Base-by-base conservation (phyloP, 2,329 filamentous ascomycete species). In the Sclerotinia sclerotiorum region DNA sequence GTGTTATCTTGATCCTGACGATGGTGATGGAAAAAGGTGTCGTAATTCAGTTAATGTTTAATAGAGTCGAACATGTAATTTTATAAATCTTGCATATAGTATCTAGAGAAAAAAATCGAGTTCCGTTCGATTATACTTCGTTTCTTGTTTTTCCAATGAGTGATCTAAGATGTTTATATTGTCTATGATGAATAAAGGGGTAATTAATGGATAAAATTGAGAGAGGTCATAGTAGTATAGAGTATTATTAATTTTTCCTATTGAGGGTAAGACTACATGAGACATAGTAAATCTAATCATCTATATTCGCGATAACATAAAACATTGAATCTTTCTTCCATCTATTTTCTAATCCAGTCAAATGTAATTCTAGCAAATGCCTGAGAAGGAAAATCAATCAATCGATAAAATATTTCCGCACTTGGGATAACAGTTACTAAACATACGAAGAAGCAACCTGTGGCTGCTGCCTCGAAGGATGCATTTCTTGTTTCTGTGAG, bases 341-440 rank as follows among this genome's bases (percentile, higher is more conserved):
- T 61, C n/a, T 65, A 65, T 13, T 17, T 54, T 19, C 49, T 64
- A 17, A 67, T 70, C 67, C 69, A 70, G 5, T 68, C 55, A 27
- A 61, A 70, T 5, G 69, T 39, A 5, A n/a, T 5, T 49, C 61
- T 58, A 2, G 69, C 69, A 58, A 70, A 63, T 35, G 42, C 57
- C 42, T 70, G 69, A 57, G 63, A 67, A 13, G 69, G 70, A 10
- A 65, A 48, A 46, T 71, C 70, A 49, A 71, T 60, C 19, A 70
- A 56, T 35, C 70, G 58, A 61, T 70, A 70, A n/a, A 71, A 71
- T 11, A 70, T 49, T 46, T 71, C 69, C n/a, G 65, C 70, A 15
- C 58, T 61, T 17, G 49, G 54, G 39, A 66, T 65, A 13, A 68
- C 61, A 11, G 62, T 61, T 19, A 61, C 17, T 7, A 71, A 27